Evolutionary conservation across 805 yeast species (phyloP).

Genomic region (Barnettozyma vustinii): DNA sequence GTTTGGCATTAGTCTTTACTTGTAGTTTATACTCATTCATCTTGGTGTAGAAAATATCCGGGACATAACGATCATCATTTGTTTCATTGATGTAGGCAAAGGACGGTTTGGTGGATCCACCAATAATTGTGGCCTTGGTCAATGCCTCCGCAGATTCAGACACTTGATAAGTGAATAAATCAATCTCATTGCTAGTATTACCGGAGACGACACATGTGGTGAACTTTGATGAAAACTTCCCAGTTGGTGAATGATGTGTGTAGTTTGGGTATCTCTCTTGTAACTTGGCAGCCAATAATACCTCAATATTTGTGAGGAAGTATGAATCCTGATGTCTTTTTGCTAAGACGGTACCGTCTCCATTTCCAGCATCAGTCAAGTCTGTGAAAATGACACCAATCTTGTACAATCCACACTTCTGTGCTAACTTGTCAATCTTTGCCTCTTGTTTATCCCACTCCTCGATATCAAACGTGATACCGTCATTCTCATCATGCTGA

Average conservation of each 20-base stretch:
- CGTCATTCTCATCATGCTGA: slow-evolving; percentile 82
- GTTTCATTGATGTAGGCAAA: slow-evolving; percentile 76
- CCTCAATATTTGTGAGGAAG: slow-evolving; percentile 84
- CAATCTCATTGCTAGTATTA: slow-evolving; percentile 83
- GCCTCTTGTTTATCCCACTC: slow-evolving; percentile 43
- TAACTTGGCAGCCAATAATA: slow-evolving; percentile 72
- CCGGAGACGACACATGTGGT: slow-evolving; percentile 93
- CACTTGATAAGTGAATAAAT: slow-evolving; percentile 85
- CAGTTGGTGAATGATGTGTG: slow-evolving; percentile 57
- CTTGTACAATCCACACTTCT: slow-evolving; percentile 53
- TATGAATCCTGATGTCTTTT: slow-evolving; percentile 91
- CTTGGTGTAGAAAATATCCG: slow-evolving; percentile 83
- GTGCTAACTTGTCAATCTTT: slow-evolving; percentile 49
- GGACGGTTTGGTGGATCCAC: slow-evolving; percentile 87
- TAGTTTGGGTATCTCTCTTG: slow-evolving; percentile 62
- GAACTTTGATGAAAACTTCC: slow-evolving; percentile 77
- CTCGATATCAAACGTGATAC: slow-evolving; percentile 56
- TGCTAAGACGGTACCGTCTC: slow-evolving; percentile 85
- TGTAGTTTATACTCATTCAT: slow-evolving; percentile 84
- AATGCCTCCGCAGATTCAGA: slow-evolving; percentile 83
- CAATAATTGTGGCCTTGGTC: slow-evolving; percentile 77
- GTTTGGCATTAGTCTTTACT: slow-evolving; percentile 84
- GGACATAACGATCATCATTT: slow-evolving; percentile 76
- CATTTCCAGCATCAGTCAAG: slow-evolving; percentile 77
- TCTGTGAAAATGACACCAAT: slow-evolving; percentile 91